Base-by-base conservation (phyloP, 768 basidiomycete species). In the Arthromyces matolae region DNA sequence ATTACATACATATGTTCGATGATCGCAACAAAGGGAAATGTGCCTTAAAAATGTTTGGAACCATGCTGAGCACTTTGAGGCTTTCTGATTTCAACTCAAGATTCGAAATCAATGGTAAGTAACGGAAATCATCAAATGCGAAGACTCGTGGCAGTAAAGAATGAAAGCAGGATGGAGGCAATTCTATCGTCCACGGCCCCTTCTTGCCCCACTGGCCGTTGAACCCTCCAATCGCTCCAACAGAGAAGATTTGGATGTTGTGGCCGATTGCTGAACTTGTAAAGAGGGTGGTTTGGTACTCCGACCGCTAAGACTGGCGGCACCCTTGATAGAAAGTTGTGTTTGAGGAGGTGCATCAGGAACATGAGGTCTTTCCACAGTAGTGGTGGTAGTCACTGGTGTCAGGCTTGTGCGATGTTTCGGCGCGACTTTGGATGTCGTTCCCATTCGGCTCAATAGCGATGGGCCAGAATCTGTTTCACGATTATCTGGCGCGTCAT, bases 301-400 rank as follows among this genome's bases (percentile, higher is more conserved):
- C 24, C 38, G 37, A 27, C 40, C 47, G 24, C 47, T 36, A 35
- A 51, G 39, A 28, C 41, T 52, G 14, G 79, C 79, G 20, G 79
- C 79, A 42, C 79, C 79, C 55, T 73, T 78, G 53, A 81, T 81
- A 53, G 75, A 79, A 52, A 64, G 74, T 32, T 76, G 78, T n/a
- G 65, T 68, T 33, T 61, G 58, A 9, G 71, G 70, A 53, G 56
- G 40, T 35, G 38, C 43, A 19, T 32, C 36, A 13, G 19, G 25
- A 20, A 22, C 39, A 32, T 27, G 43, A 22, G 42, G 32, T 23
- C 18, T 43, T 22, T 47, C 42, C 23, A 22, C 32, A 52, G 41
- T 29, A 45, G 43, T 46, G 16, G 45, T 36, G 23, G 39, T n/a
- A 31, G 25, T 16, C 32, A 32, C 32, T 20, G 42, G 18, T 20